Conservation (phyloP, 305 asterid species). For the Rubia tinctorum region DNA sequence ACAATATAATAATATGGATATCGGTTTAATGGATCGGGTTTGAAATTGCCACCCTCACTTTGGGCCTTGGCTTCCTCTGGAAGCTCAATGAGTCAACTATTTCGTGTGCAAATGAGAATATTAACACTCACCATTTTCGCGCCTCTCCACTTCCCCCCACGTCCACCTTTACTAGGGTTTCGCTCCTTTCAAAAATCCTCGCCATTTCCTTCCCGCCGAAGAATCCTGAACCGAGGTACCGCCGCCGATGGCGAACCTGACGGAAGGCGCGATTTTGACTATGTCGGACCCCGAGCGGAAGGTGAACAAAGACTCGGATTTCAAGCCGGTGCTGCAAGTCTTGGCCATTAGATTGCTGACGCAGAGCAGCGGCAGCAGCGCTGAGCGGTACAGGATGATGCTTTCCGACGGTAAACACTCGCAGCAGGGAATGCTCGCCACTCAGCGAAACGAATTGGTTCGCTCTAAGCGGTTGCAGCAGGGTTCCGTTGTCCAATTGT, state of each 20-base stretch:
- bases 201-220: slow-evolving; percentile 1
- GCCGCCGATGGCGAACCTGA: slow-evolving; percentile 15
- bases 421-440: slow-evolving; percentile 87
- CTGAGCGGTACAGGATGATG: slow-evolving; percentile 57
- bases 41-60: too few relatives aligned
- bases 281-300: too few relatives aligned
- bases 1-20: too few relatives aligned
- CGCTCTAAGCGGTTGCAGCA: slow-evolving; percentile 47
- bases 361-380: slow-evolving; percentile 26
- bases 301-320: too few relatives aligned
- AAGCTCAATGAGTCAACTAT: too few relatives aligned
- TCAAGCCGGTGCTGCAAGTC: slow-evolving; percentile 67
- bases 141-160: slow-evolving; percentile 1
- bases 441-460: slow-evolving; percentile 64
- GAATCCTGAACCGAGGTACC: slow-evolving; percentile 30
- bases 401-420: slow-evolving; percentile 60
- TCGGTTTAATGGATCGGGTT: too few relatives aligned
- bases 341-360: slow-evolving; percentile 53
- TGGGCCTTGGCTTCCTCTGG: too few relatives aligned
- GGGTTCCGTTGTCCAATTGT: slow-evolving; percentile 64
- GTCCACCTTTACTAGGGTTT: slow-evolving; percentile 3
- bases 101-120: background rate
- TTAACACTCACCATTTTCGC: slow-evolving; percentile 13
- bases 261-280: too few relatives aligned
- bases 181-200: background rate